These are phyloP conservation scores for Tolypocladium tundrense DNA, from an alignment of 2,329 filamentous ascomycete species.

Conservation along the genomic window DNA sequence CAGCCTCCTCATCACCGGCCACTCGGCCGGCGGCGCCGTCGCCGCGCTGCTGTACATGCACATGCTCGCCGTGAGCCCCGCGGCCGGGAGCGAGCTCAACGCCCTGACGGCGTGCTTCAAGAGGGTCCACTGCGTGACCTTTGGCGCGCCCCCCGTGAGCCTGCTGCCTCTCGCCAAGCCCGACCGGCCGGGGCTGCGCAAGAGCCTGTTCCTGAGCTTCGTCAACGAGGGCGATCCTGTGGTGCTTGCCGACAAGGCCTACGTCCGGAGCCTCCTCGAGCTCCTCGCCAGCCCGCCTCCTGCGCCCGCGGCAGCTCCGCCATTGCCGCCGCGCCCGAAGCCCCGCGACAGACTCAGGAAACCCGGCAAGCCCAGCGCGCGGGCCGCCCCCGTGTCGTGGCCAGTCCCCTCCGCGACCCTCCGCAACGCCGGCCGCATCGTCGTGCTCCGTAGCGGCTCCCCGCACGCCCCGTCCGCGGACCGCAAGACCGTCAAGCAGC, in stretches of 20 bases:
- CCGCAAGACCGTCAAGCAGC: slow-evolving; percentile 37
- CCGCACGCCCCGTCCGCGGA: slow-evolving; percentile 25
- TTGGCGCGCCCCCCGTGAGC: slow-evolving; percentile 72
- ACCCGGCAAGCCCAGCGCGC: slow-evolving; percentile 9
- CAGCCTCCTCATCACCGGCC: slow-evolving; percentile 73
- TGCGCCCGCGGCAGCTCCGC: slow-evolving; percentile 22
- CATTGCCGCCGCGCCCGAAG: neutral
- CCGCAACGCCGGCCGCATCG: slow-evolving; percentile 58
- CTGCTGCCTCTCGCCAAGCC: slow-evolving; percentile 59
- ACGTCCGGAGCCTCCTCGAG: slow-evolving; percentile 62
- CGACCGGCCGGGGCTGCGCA: slow-evolving; percentile 34
- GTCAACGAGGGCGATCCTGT: slow-evolving; percentile 84
- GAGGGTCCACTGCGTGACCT: slow-evolving; percentile 73
- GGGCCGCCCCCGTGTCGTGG: slow-evolving; percentile 36
- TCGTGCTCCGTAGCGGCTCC: slow-evolving; percentile 51
- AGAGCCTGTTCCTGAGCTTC: slow-evolving; percentile 69
- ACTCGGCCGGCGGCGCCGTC: slow-evolving; percentile 77
- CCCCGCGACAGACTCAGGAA: slow-evolving; percentile 1
- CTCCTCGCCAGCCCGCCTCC: slow-evolving; percentile 51
- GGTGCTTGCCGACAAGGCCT: slow-evolving; percentile 63
- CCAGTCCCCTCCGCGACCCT: slow-evolving; percentile 54
- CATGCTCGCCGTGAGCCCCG: slow-evolving; percentile 54
- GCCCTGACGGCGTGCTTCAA: slow-evolving; percentile 61
- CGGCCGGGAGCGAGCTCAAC: slow-evolving; percentile 57
- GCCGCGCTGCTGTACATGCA: slow-evolving; percentile 72